These are phyloP conservation scores for Sarcodon aspratus DNA, from an alignment of 768 basidiomycete species.

Conservation along the genomic window DNA sequence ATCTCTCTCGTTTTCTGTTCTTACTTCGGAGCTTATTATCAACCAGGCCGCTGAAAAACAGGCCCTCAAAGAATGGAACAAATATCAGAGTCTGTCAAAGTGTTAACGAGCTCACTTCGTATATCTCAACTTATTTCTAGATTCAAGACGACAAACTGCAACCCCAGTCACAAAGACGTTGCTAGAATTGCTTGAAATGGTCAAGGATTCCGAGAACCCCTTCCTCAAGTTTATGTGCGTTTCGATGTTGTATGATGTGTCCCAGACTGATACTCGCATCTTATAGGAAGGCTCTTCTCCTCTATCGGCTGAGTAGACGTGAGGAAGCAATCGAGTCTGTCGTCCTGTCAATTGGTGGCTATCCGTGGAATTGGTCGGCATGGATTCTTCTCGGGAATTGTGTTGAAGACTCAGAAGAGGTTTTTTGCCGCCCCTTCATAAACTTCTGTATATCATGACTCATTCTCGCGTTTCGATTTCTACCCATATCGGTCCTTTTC, in stretches of 20 bases:
- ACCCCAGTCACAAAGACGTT: conserved; percentile 52
- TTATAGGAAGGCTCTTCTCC: conserved; percentile 69
- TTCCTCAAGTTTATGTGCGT: conserved; percentile 79
- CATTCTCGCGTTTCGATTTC: conserved; percentile 4
- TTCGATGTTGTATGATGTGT: not conserved
- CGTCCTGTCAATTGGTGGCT: conserved; percentile 62
- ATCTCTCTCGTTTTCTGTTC: not conserved
- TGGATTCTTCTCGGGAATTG: conserved; percentile 79
- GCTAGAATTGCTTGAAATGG: conserved; percentile 44
- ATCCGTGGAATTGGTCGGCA: conserved; percentile 93
- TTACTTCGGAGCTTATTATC: conserved; percentile 2
- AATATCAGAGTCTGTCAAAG: conserved; percentile 50
- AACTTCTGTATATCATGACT: conserved; percentile 8
- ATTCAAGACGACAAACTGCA: conserved; percentile 58
- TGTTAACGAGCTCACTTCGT: not conserved
- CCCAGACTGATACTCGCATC: conserved; percentile 1
- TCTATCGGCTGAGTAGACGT: conserved; percentile 66
- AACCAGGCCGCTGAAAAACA: conserved; percentile 47
- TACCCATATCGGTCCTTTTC: not conserved
- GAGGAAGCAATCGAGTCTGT: conserved; percentile 80
- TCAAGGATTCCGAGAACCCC: conserved; percentile 55
- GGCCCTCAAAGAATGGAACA: conserved; percentile 78
- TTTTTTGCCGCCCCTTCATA: conserved; percentile 18
- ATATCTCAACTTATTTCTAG: conserved; percentile 24
- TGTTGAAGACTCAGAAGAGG: conserved; percentile 80